A percentile compares a stretch with the other conserved stretches of the same genome.
Evolutionary conservation across 2,329 filamentous ascomycete species (phyloP).

Genomic region (Scytalidium sp.): DNA sequence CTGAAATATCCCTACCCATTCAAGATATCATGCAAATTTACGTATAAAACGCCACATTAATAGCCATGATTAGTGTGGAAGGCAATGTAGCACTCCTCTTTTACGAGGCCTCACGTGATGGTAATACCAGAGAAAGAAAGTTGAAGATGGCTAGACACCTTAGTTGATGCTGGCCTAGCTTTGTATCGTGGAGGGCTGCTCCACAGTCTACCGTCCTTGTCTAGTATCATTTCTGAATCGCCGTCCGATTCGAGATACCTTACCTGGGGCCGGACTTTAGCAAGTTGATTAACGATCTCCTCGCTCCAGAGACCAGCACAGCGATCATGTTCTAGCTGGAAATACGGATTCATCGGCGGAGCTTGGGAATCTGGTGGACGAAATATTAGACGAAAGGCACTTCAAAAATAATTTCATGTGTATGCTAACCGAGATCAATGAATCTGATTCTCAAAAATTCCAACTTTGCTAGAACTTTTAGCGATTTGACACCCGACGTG

Average conservation of each 20-base stretch:
- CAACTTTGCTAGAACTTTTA: conserved; percentile 57
- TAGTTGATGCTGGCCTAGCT: conserved; percentile 23
- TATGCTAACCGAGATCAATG: conserved; percentile 61
- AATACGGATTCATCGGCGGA: conserved; percentile 71
- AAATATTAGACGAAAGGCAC: not conserved
- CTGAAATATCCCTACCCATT: not conserved
- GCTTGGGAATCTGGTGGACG: conserved; percentile 59
- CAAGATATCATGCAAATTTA: not conserved
- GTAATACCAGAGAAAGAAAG: conserved; percentile 22
- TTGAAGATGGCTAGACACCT: conserved; percentile 21
- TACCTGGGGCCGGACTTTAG: conserved; percentile 53
- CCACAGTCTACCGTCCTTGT: conserved; percentile 52
- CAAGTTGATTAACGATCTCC: conserved; percentile 58
- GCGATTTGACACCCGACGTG: conserved; percentile 56
- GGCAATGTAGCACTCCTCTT: not conserved
- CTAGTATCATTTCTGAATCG: conserved; percentile 57
- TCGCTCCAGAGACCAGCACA: conserved; percentile 74
- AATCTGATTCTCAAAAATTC: conserved; percentile 69
- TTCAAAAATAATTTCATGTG: not conserved
- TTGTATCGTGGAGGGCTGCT: conserved; percentile 20
- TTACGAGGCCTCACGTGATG: conserved; percentile 7
- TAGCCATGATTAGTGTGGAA: not conserved
- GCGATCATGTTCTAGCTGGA: conserved; percentile 56
- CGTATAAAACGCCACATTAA: not conserved
- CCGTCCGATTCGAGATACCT: conserved; percentile 61